Percentiles rank a stretch among this genome's conserved stretches.
Evolutionary conservation across 1,139 yeast genomes (phyloP).

Genomic region (Blastobotrys indianensis): DNA sequence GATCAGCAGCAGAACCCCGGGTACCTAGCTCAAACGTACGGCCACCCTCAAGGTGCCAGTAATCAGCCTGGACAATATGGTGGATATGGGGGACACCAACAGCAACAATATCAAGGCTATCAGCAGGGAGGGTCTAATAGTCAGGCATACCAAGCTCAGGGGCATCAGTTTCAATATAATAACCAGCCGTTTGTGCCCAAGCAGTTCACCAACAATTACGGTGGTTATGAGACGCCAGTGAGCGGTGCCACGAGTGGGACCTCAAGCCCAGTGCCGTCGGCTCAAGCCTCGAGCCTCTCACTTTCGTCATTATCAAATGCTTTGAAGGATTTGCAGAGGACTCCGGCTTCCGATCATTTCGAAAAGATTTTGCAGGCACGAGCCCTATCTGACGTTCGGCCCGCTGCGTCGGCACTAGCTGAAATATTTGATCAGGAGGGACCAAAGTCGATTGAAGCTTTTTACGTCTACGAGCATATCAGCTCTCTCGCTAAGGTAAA

Average conservation of each 20-base stretch:
- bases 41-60: background rate
- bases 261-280: constrained; percentile 19
- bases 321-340: constrained; percentile 54
- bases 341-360: constrained; percentile 66
- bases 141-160: background rate
- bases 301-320: constrained; percentile 68
- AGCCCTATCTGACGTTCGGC: constrained; percentile 59
- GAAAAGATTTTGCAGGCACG: constrained; percentile 50
- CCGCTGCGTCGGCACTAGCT: constrained; percentile 53
- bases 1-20: background rate
- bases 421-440: constrained; percentile 45
- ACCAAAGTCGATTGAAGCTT: constrained; percentile 49
- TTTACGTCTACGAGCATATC: constrained; percentile 60
- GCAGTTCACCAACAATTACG: constrained; percentile 2
- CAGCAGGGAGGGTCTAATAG: background rate
- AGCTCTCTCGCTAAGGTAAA: constrained; percentile 67
- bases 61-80: background rate
- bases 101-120: background rate
- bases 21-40: background rate
- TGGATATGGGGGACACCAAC: constrained; percentile 1
- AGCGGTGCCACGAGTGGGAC: constrained; percentile 10
- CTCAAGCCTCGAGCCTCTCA: constrained; percentile 49
- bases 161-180: background rate
- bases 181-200: constrained; percentile 3
- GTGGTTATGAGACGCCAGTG: constrained; percentile 5